Evolutionary conservation across 306 rosid species (phyloP).

Genomic region (Quercus suber): DNA sequence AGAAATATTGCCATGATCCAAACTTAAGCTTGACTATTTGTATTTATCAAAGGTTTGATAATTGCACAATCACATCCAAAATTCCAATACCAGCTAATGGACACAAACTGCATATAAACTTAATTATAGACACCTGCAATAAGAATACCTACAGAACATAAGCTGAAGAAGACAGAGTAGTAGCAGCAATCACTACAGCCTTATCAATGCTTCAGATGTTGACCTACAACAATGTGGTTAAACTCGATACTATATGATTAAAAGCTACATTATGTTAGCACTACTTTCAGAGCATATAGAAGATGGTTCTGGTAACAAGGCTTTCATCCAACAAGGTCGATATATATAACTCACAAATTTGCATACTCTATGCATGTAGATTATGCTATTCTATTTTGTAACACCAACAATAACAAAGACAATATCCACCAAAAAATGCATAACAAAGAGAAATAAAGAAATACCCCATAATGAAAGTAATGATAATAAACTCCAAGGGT

Average conservation of each 20-base stretch:
- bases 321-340: neutral
- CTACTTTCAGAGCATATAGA: neutral
- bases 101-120: neutral
- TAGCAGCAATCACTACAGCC: conserved; percentile 95
- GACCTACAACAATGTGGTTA: conserved; percentile 46
- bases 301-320: neutral
- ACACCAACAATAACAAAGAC: no score
- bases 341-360: neutral
- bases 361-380: neutral
- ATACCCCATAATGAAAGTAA: no score
- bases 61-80: neutral
- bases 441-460: no score
- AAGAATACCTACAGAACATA: conserved; percentile 90
- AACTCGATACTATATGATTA: neutral
- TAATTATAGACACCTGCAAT: neutral
- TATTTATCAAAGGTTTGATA: conserved; percentile 7
- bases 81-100: conserved; percentile 2
- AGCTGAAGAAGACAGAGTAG: conserved; percentile 95
- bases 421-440: no score
- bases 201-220: conserved; percentile 94
- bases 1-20: neutral
- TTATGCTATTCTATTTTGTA: no score
- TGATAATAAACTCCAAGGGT: no score
- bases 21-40: neutral
- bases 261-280: neutral